Conservation (phyloP, 805 yeast species). For the Candida golubevii region DNA sequence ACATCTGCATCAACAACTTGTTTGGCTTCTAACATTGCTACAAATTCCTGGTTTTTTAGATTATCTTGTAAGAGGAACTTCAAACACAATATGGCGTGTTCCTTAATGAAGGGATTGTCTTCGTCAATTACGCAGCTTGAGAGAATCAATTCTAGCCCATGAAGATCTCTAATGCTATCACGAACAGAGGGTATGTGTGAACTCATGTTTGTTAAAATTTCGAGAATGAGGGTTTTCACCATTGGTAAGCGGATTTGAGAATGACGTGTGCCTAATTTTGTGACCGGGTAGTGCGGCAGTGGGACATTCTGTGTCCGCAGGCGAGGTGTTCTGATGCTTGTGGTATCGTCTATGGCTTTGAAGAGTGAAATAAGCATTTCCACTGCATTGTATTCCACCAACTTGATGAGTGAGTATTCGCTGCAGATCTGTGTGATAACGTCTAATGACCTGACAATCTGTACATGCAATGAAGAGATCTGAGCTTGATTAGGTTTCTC, state of each 20-base stretch:
- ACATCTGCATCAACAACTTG: conserved; percentile 55
- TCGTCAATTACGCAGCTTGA: conserved; percentile 84
- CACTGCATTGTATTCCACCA: conserved; percentile 35
- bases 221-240: conserved; percentile 62
- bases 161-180: conserved; percentile 58
- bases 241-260: conserved; percentile 46
- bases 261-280: background rate
- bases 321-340: conserved; percentile 15
- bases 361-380: conserved; percentile 34
- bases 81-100: conserved; percentile 75
- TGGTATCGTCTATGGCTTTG: conserved; percentile 37
- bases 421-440: conserved; percentile 39
- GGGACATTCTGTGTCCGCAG: background rate
- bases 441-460: conserved; percentile 31
- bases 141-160: conserved; percentile 67
- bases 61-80: conserved; percentile 65
- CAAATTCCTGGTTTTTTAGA: conserved; percentile 66
- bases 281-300: no score
- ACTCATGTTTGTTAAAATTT: conserved; percentile 56
- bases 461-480: conserved; percentile 10
- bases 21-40: conserved; percentile 72
- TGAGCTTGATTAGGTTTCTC: no score
- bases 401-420: conserved; percentile 33
- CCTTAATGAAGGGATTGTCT: conserved; percentile 85
- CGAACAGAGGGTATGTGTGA: conserved; percentile 54